These are phyloP conservation scores for Bipolaris oryzae DNA, from an alignment of 2,329 filamentous ascomycete genomes.

Conservation along the genomic window DNA sequence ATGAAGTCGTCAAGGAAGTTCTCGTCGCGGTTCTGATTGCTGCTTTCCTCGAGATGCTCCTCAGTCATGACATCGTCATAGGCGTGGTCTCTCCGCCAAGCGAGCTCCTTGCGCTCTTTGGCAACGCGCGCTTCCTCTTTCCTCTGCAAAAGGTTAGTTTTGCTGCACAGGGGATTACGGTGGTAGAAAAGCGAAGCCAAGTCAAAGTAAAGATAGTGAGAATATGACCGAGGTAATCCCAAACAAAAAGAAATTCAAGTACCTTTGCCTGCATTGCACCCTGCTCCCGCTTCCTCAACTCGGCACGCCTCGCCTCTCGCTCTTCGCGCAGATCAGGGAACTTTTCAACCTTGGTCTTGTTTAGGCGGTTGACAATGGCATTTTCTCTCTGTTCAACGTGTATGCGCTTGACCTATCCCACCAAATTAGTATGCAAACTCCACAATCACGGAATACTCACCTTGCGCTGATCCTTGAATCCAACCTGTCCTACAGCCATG, in stretches of 20 bases:
- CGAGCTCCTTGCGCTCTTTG: conserved; percentile 84
- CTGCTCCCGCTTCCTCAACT: conserved; percentile 74
- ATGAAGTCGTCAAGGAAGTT: conserved; percentile 86
- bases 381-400: conserved; percentile 84
- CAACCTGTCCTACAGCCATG: conserved; percentile 94
- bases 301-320: conserved; percentile 75
- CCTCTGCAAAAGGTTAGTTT: conserved; percentile 57
- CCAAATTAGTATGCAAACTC: conserved; percentile 3
- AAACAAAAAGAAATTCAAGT: conserved; percentile 25
- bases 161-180: too few species aligned
- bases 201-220: not conserved
- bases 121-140: conserved; percentile 76
- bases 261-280: conserved; percentile 67
- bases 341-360: conserved; percentile 92
- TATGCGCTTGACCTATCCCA: conserved; percentile 72
- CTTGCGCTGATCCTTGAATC: conserved; percentile 86
- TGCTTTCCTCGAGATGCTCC: conserved; percentile 75
- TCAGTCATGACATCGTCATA: conserved; percentile 92
- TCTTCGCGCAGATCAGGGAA: conserved; percentile 83
- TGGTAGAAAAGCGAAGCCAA: not conserved
- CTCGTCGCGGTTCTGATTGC: conserved; percentile 81
- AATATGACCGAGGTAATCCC: too few species aligned
- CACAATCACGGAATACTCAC: conserved; percentile 35
- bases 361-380: conserved; percentile 91
- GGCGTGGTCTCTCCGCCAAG: conserved; percentile 95